phyloP scores from a whole-genome alignment of 163 green algal genomes.

The Chlamydomonas reinhardtii region DNA sequence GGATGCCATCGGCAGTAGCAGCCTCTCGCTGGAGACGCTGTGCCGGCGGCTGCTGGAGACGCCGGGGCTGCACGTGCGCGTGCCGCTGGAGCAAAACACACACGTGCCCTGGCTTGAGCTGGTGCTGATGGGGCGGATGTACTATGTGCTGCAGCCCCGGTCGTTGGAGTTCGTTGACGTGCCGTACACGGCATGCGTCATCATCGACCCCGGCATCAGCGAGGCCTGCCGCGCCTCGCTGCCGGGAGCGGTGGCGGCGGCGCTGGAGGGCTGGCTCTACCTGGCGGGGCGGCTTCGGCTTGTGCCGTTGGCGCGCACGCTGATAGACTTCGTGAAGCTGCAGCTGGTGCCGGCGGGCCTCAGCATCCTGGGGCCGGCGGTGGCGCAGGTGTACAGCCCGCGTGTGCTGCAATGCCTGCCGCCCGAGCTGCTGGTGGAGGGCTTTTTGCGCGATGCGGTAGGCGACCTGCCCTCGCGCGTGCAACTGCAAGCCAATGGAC shows the following conservation, averaged over 20 bases:
- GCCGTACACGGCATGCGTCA: neutral
- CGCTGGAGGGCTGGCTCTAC: neutral
- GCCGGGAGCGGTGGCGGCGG: no score
- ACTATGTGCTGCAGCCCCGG: neutral
- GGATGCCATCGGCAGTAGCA: neutral
- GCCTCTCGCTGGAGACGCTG: neutral
- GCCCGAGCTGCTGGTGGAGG: neutral
- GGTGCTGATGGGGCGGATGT: neutral
- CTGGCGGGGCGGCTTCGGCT: neutral
- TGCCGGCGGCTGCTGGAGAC: neutral
- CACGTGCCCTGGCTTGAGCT: neutral
- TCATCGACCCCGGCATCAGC: neutral
- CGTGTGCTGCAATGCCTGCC: conserved; percentile 3
- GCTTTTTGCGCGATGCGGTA: neutral
- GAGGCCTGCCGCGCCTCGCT: neutral
- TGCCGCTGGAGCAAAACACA: neutral
- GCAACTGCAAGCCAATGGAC: no score
- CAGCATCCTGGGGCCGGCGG: neutral
- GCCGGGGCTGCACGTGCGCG: neutral
- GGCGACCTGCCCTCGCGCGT: neutral
- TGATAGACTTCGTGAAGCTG: neutral
- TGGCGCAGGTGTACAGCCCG: neutral
- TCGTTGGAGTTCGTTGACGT: neutral
- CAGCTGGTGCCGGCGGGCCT: neutral
- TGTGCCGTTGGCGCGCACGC: neutral